Conservation (phyloP, 2,329 filamentous ascomycete species). For the Bipolaris sorokiniana region DNA sequence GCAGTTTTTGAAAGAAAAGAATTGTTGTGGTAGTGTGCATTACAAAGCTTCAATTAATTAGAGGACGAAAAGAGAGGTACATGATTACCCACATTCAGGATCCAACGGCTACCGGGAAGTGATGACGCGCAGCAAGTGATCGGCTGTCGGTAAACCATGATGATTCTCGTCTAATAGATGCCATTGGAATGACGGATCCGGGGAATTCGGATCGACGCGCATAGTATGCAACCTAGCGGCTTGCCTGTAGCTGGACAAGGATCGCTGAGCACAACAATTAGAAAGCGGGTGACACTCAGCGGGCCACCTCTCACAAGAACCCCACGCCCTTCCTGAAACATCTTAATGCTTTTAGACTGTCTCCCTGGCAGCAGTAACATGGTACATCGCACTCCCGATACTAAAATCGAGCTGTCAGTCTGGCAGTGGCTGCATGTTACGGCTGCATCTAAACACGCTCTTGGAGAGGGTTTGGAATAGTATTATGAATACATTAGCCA, state of each 20-base stretch:
- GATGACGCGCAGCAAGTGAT: not conserved
- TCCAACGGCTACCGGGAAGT: not conserved
- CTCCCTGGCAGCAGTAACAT: not conserved
- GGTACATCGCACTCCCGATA: not conserved
- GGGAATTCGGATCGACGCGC: constrained; percentile 16
- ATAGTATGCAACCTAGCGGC: constrained; percentile 14
- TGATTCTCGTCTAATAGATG: not conserved
- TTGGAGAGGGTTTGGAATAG: not conserved
- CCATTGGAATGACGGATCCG: constrained; percentile 2
- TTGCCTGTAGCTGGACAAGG: constrained; percentile 18
- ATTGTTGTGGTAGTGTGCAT: not conserved
- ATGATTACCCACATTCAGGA: not conserved
- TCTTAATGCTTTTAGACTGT: constrained; percentile 1
- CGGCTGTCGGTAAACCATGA: not conserved
- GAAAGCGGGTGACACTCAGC: constrained; percentile 18
- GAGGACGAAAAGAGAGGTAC: constrained; percentile 2
- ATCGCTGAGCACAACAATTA: constrained; percentile 18
- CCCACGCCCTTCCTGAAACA: constrained; percentile 14
- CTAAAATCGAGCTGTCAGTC: constrained; percentile 4
- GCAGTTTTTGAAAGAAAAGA: not conserved
- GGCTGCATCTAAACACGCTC: not conserved
- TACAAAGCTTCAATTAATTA: not conserved
- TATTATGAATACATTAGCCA: not conserved
- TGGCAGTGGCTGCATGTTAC: not conserved
- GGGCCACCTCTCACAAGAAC: constrained; percentile 14